phyloP scores from a whole-genome alignment of 164 flowering plant genomes.

The Stephania japonica region DNA sequence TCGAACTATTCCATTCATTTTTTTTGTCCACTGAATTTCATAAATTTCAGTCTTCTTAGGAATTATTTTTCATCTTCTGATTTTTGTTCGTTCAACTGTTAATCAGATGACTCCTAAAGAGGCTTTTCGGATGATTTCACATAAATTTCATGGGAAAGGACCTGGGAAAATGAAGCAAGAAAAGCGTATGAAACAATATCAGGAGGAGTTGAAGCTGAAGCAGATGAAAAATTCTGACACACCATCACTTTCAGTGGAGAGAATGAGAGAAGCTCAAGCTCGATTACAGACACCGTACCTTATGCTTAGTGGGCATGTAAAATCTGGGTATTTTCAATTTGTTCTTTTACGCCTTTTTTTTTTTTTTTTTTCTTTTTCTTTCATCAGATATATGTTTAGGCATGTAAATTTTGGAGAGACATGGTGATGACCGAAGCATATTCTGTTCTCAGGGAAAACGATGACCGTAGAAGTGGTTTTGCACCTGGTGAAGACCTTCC shows the following conservation, averaged over 20 bases:
- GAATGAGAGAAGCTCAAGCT: conserved; percentile 95
- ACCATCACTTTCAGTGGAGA: conserved; percentile 77
- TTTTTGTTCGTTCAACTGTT: background rate
- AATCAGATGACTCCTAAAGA: conserved; percentile 91
- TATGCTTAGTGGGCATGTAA: conserved; percentile 89
- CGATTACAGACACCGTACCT: conserved; percentile 75
- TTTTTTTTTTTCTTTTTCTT: background rate
- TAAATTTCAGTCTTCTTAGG: background rate
- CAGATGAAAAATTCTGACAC: conserved; percentile 96
- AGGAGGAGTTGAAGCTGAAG: conserved; percentile 83
- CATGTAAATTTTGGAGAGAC: too few relatives aligned
- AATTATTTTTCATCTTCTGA: background rate
- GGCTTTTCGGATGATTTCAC: conserved; percentile 83
- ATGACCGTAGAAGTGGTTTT: conserved; percentile 88
- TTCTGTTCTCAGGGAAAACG: conserved; percentile 59
- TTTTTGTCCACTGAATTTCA: background rate
- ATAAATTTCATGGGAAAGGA: conserved; percentile 93
- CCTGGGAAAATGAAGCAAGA: conserved; percentile 98
- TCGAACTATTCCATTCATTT: background rate
- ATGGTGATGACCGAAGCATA: background rate
- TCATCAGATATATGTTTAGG: too few relatives aligned
- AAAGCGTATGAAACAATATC: conserved; percentile 80
- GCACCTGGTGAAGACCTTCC: conserved; percentile 81
- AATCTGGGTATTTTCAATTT: conserved; percentile 82
- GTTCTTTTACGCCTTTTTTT: too few relatives aligned